A percentile compares a stretch with the other conserved stretches of the same genome.
Conservation (phyloP, 768 basidiomycete species). For the Peribolospora baueri region DNA sequence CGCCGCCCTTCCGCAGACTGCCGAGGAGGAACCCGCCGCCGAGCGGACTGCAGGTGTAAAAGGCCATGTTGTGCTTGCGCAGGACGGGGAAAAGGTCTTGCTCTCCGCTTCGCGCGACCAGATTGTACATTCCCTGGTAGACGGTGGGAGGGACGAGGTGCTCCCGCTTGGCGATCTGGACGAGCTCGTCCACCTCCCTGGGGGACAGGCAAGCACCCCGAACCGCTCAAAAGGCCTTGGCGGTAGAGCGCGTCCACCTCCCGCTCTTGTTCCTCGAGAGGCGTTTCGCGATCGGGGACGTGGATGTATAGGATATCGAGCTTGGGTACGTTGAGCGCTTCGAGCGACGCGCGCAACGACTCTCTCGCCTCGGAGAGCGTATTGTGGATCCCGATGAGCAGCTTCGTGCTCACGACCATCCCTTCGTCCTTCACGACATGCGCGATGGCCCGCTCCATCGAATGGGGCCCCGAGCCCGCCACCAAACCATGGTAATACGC, state of each 20-base stretch:
- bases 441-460: no score
- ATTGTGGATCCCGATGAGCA: no score
- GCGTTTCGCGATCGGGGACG: background rate
- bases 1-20: background rate
- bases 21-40: background rate
- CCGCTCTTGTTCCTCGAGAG: background rate
- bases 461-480: no score
- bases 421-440: no score
- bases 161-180: background rate
- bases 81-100: background rate
- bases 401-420: no score
- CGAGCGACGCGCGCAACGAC: no score
- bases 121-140: conserved; percentile 3
- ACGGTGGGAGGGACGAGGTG: background rate
- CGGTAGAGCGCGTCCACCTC: background rate
- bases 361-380: no score
- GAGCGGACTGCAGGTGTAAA: conserved; percentile 1
- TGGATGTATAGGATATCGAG: conserved; percentile 2
- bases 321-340: background rate
- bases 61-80: background rate
- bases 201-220: no score
- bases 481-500: no score
- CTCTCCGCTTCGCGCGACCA: background rate
- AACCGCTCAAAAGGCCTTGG: background rate
- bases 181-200: background rate